Evolutionary conservation across 371 early-diverging fungal species (phyloP), one percentile per base, ranked within the genome.

Genomic region (Syncephalastrum monosporum): DNA sequence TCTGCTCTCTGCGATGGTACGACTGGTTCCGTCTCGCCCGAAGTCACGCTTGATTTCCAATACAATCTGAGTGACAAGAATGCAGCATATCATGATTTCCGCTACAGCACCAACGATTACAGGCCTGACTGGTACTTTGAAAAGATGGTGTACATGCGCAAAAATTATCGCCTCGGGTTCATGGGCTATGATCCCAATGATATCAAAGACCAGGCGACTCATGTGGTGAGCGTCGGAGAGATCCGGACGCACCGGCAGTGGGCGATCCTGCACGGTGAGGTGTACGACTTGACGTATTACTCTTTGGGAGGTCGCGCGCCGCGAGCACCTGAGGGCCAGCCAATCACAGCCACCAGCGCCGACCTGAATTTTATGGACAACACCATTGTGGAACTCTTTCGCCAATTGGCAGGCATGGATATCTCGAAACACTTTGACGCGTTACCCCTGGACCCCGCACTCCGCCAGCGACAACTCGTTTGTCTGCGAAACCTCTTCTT

Each of bases 401-500:
- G 66, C 33, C 81, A 80, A 60, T 67, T 84, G 41, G 77, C 82
- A 7, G 88, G 88, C 23, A 77, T 77, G 29, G 89, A 90, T 61
- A 85, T 89, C 43, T 82, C 90, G 17, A 78, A 83, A 52, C 72
- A 74, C 42, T 87, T 84, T 67, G 82, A 87, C 60, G 67, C 72
- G 4, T 57, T 82, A 17, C 69, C 75, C 10, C 58, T 75, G 16
- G 63, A 65, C 19, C 59, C 56, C 53, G 73, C 56, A 19, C 63
- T 68, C 42, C 75, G 69, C 27, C 62, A 47, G 17, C 54, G 71
- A 17, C 78, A 79, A 49, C 38, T 75, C 24, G 74, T 68, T 3
- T 97, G 97, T 66, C 72, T 96, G 53, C 83, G 89, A 57, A 83
- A 86, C 45, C 74, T 89, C 13, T 93, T 93, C 64, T 92, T 88